Evolutionary conservation across 2,329 filamentous ascomycete species (phyloP), one percentile per base, ranked within the genome.

Genomic region (Phaeosphaeriaceae sp.): DNA sequence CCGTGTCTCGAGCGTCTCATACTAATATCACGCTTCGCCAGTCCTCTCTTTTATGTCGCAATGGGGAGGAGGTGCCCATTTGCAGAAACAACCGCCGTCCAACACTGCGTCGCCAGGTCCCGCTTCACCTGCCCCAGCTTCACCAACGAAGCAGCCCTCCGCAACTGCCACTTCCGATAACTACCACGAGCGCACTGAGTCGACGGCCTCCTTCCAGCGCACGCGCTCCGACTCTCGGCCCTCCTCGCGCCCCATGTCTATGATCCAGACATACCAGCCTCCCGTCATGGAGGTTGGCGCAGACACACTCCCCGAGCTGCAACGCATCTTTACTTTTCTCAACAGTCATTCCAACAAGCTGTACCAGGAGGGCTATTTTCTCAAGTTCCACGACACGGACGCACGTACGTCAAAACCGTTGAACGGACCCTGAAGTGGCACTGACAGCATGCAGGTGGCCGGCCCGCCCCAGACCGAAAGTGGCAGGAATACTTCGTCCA

Each of bases 401-500:
- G 89, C 88, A 54, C 89, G 93, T 97, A 86, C 69, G 92, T 86
- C 57, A 47, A 45, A 22, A 58, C 52, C 17, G 17, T 36, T 51
- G 52, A 31, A 4, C 21, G 6, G 33, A 21, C 7, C 19, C 45
- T 44, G 48, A 36, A 49, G 61, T 66, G 57, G 59, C 54, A 66
- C 67, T 75, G 47, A 74, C 67, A 31, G 49, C 45, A 58, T 65
- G 61, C 77, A 97, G 93, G 94, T 78, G 95, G 95, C 51, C 89
- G 90, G 62, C 91, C 93, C 11, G 96, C 94, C 73, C 79, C 86
- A 44, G 93, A 97, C 78, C 86, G 95, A 69, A 91, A 88, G 64
- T 99, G 95, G 95, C 91, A 91, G 40, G 95, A 99, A 82, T 97
- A 92, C 79, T 99, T 98, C 79, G 93, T 94, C 45, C 95, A 98